phyloP scores from a whole-genome alignment of 768 basidiomycete species.

The Mycena crocata region DNA sequence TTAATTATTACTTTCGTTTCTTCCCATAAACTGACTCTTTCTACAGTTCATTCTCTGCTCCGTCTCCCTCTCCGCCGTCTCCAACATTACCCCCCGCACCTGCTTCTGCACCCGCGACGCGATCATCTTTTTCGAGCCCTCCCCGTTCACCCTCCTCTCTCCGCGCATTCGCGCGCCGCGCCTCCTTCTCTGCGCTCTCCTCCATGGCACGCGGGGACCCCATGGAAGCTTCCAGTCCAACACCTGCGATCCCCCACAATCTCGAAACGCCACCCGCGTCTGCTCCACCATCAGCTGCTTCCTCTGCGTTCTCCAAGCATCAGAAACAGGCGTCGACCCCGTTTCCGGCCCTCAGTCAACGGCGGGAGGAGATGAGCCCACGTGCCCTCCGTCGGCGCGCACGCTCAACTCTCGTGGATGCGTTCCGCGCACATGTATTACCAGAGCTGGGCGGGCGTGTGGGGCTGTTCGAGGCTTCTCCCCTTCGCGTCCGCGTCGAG shows the following conservation, averaged over 20 bases:
- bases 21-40: not conserved
- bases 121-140: slow-evolving; percentile 36
- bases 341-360: slow-evolving; percentile 2
- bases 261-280: slow-evolving; percentile 38
- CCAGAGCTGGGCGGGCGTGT: slow-evolving; percentile 58
- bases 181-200: slow-evolving; percentile 24
- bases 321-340: slow-evolving; percentile 20
- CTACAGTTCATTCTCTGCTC: slow-evolving; percentile 34
- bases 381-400: slow-evolving; percentile 69
- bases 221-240: slow-evolving; percentile 35
- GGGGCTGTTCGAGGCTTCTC: slow-evolving; percentile 26
- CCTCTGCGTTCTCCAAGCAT: slow-evolving; percentile 39
- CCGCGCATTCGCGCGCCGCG: slow-evolving; percentile 32
- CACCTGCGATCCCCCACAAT: slow-evolving; percentile 24
- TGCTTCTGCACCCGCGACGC: slow-evolving; percentile 38
- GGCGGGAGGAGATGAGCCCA: slow-evolving; percentile 35
- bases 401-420: slow-evolving; percentile 74
- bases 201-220: slow-evolving; percentile 15
- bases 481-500: slow-evolving; percentile 24
- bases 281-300: slow-evolving; percentile 38
- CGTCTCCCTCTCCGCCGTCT: slow-evolving; percentile 47
- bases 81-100: not conserved
- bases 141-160: slow-evolving; percentile 45
- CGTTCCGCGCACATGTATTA: slow-evolving; percentile 72
- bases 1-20: not conserved